Base-by-base conservation (phyloP, 2,329 filamentous ascomycete genomes). In the Helicocarpus griseus region DNA sequence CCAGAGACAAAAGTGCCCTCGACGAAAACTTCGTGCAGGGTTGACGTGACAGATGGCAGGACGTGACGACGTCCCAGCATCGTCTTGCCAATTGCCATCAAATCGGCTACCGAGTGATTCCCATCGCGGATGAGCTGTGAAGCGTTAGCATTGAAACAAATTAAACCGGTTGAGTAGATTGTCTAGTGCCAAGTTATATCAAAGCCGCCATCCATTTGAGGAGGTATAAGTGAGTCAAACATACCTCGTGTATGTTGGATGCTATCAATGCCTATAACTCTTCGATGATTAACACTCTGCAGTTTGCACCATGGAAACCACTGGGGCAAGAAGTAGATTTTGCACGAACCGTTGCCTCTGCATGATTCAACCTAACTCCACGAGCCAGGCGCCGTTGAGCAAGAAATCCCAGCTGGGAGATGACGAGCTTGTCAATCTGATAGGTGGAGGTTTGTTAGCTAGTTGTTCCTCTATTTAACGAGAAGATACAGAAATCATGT, bases 41-140 rank as follows among this genome's bases (percentile, higher is more conserved):
- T 89, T 39, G 80, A 77, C 53, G 85, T 80, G 22, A 96, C 91
- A 9, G 85, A 83, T 21, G 91, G 89, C 40, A 89, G 77, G 54
- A 97, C 91, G 69, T 97, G 91, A 31, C 91, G 86, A 8, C 91
- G 86, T 57, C 91, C 91, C 2, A 97, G 86, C 84, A 97, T 90
- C 50, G 87, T 91, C 61, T 87, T 83, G 60, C 91, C 91, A 57
- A 95, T 80, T 55, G 82, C 76, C 90, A 97, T 97, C 65, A 97
- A 87, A 68, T 95, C 89, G 36, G 90, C 85, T 50, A 97, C 91
- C 13, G 80, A 86, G 73, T 96, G 88, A 60, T 86, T 83, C 65
- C 91, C 91, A 91, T 97, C 91, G 68, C 91, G 90, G 68, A 97
- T 94, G 62, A 96, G 84, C 79, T 85, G 49, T n/a, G 5, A 9